These are phyloP conservation scores for Suhomyces kilbournensis DNA, from an alignment of 805 yeast species.

Conservation along the genomic window DNA sequence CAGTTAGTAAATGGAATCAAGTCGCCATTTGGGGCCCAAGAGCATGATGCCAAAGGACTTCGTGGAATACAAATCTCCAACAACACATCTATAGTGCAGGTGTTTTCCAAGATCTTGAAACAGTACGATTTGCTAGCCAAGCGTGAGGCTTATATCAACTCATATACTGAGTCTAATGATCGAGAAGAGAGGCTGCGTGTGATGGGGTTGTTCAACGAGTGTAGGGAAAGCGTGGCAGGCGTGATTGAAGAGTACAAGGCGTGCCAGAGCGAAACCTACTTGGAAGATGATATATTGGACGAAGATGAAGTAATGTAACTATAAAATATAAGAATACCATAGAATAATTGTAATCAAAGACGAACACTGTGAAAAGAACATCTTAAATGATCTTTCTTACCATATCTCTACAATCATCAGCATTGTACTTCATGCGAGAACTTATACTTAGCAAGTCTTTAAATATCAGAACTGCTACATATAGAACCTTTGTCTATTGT, in stretches of 20 bases:
- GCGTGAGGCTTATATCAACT: constrained; percentile 80
- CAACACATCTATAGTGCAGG: constrained; percentile 67
- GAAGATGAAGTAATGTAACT: constrained; percentile 27
- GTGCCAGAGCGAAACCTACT: constrained; percentile 40
- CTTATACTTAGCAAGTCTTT: too few relatives aligned
- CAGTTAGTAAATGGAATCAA: constrained; percentile 75
- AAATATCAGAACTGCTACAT: too few relatives aligned
- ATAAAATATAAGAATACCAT: background rate
- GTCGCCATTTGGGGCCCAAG: constrained; percentile 52
- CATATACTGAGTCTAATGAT: constrained; percentile 55
- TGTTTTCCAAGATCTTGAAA: constrained; percentile 62
- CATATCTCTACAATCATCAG: too few relatives aligned
- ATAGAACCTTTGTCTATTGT: too few relatives aligned
- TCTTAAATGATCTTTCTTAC: too few relatives aligned
- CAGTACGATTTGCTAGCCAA: constrained; percentile 80
- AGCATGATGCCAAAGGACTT: constrained; percentile 20
- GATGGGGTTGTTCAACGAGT: constrained; percentile 47
- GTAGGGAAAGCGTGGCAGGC: constrained; percentile 45
- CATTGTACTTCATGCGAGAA: too few relatives aligned
- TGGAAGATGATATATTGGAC: constrained; percentile 43
- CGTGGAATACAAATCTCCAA: constrained; percentile 85
- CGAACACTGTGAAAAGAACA: too few relatives aligned
- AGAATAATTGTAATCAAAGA: too few relatives aligned
- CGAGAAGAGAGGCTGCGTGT: constrained; percentile 41
- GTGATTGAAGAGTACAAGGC: constrained; percentile 47